phyloP scores from a whole-genome alignment of 2,329 filamentous ascomycete species.

The Clonostachys chloroleuca region DNA sequence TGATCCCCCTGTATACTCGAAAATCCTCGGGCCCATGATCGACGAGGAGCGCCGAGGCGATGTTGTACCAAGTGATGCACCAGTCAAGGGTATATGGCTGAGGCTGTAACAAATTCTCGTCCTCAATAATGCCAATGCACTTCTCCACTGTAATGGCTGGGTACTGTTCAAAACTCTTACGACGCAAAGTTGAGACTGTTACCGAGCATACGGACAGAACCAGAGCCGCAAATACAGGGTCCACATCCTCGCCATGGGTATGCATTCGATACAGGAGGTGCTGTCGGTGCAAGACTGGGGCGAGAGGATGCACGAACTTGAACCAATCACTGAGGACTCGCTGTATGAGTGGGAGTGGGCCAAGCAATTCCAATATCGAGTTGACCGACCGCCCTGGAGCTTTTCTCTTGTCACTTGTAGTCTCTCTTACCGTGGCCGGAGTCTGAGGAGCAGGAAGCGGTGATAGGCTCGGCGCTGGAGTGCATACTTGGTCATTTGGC shows the following conservation, averaged over 20 bases:
- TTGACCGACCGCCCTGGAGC: neutral
- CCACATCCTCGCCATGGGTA: conserved; percentile 12
- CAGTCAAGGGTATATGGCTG: conserved; percentile 21
- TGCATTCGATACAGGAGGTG: conserved; percentile 18
- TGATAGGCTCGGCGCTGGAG: too few relatives aligned
- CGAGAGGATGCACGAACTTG: conserved; percentile 24
- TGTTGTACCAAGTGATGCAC: conserved; percentile 27
- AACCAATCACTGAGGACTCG: conserved; percentile 25
- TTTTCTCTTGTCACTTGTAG: too few relatives aligned
- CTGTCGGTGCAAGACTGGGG: conserved; percentile 22
- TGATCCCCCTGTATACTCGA: conserved; percentile 3
- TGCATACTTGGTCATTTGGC: too few relatives aligned
- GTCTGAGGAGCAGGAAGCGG: too few relatives aligned
- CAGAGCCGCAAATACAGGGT: conserved; percentile 22
- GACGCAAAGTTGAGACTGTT: conserved; percentile 20
- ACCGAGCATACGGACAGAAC: conserved; percentile 27
- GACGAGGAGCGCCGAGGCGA: conserved; percentile 14
- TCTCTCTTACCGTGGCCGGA: too few relatives aligned
- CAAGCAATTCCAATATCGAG: neutral
- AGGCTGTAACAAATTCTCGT: conserved; percentile 13
- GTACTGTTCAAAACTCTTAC: conserved; percentile 11
- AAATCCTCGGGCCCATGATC: conserved; percentile 6
- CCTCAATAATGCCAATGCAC: conserved; percentile 19
- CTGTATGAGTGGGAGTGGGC: neutral
- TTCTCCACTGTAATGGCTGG: conserved; percentile 15